A percentile compares a stretch with the other conserved stretches of the same genome.
Conservation (phyloP, 2,329 filamentous ascomycete genomes). For the Cytospora schulzeri region DNA sequence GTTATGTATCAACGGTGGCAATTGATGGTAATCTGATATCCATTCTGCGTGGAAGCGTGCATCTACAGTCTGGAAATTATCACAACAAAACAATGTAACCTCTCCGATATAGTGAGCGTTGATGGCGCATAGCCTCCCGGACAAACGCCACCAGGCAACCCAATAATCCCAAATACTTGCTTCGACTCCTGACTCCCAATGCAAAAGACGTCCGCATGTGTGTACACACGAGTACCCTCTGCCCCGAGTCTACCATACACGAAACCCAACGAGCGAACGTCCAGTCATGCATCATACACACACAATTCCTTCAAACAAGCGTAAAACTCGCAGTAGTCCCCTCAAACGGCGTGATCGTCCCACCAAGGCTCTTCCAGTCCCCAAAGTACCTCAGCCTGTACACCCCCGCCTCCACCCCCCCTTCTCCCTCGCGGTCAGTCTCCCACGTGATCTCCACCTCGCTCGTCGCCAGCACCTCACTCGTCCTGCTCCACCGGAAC, state of each 20-base stretch:
- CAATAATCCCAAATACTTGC: too few species aligned
- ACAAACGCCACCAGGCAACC: too few species aligned
- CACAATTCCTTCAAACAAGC: conserved; percentile 33
- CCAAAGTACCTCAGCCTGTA: conserved; percentile 86
- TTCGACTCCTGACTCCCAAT: background rate
- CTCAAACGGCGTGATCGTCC: conserved; percentile 68
- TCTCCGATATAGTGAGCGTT: background rate
- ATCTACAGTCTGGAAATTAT: background rate
- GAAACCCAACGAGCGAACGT: background rate
- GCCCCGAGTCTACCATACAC: background rate
- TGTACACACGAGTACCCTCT: background rate
- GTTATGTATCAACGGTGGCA: background rate
- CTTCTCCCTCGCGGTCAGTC: conserved; percentile 60
- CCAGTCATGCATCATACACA: background rate
- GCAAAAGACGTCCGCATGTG: background rate
- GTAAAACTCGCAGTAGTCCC: conserved; percentile 63
- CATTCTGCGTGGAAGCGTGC: background rate
- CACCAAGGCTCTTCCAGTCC: conserved; percentile 69
- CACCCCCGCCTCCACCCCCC: conserved; percentile 74
- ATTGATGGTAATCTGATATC: background rate
- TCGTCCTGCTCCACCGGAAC: conserved; percentile 77
- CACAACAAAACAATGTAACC: background rate
- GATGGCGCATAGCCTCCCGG: background rate
- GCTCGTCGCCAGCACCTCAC: conserved; percentile 70
- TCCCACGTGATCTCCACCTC: conserved; percentile 83